Percentiles rank a stretch among this genome's conserved stretches.
These are phyloP conservation scores for Coniella vitis DNA, from an alignment of 2,329 filamentous ascomycete species.

Conservation along the genomic window DNA sequence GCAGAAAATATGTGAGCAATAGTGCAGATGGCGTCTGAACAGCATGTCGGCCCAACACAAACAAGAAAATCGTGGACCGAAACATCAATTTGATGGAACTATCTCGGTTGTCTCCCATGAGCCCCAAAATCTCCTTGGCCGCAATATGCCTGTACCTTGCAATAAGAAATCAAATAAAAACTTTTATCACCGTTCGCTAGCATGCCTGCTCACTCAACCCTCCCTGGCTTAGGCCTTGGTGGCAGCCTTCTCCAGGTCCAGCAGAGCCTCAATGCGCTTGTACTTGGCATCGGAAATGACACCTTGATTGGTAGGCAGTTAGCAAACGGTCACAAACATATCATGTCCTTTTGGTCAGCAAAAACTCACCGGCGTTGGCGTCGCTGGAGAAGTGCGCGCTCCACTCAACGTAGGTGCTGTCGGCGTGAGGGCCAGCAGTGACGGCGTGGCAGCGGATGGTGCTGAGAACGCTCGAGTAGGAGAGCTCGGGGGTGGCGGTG, in stretches of 20 bases:
- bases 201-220: too few species aligned
- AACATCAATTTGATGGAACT: too few species aligned
- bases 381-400: constrained; percentile 63
- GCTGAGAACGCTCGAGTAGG: constrained; percentile 59
- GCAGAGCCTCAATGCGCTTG: constrained; percentile 66
- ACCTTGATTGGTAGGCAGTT: constrained; percentile 33
- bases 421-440: constrained; percentile 58
- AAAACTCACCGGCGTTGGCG: constrained; percentile 57
- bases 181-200: too few species aligned
- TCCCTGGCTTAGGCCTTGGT: constrained; percentile 24
- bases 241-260: constrained; percentile 53
- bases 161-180: too few species aligned
- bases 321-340: constrained; percentile 7
- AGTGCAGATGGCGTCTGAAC: too few species aligned
- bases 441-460: constrained; percentile 60
- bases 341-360: neutral
- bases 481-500: constrained; percentile 55
- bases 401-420: constrained; percentile 63
- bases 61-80: too few species aligned
- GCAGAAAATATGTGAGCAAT: too few species aligned
- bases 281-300: constrained; percentile 71
- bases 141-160: too few species aligned
- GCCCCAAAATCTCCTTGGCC: too few species aligned
- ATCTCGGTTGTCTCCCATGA: too few species aligned
- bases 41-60: too few species aligned